Evolutionary conservation across 2,329 filamentous ascomycete genomes (phyloP).

Genomic region (Apiospora pterosperma): DNA sequence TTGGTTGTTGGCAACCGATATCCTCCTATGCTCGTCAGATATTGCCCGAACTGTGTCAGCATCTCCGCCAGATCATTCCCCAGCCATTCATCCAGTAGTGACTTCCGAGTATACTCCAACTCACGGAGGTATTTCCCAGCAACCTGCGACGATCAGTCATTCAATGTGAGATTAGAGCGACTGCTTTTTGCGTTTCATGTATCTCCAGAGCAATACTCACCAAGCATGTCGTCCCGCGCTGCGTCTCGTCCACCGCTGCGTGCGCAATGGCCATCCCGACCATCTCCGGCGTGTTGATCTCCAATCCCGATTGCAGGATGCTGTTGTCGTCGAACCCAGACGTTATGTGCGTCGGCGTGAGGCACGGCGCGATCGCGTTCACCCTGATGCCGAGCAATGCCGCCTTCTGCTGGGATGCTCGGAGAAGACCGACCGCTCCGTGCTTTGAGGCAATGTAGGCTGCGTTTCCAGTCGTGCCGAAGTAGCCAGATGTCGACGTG

Average conservation of each 20-base stretch:
- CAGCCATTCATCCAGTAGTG: background rate
- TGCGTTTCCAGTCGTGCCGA: conserved; percentile 37
- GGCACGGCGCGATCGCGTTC: conserved; percentile 40
- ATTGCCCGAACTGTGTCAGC: background rate
- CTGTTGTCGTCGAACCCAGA: conserved; percentile 32
- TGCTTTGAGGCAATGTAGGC: conserved; percentile 42
- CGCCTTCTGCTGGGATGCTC: conserved; percentile 32
- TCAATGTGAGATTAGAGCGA: too few relatives aligned
- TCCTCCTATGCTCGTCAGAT: background rate
- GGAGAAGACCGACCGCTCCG: conserved; percentile 35
- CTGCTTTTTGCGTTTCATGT: background rate
- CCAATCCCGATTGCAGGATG: conserved; percentile 28
- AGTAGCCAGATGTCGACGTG: conserved; percentile 39
- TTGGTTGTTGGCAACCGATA: background rate
- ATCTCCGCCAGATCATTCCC: background rate
- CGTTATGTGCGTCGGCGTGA: conserved; percentile 41
- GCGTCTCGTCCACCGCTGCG: conserved; percentile 26
- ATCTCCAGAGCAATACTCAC: conserved; percentile 11
- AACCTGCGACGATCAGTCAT: background rate
- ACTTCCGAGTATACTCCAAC: background rate
- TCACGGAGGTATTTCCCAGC: background rate
- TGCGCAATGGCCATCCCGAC: conserved; percentile 35
- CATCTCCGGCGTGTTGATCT: conserved; percentile 35
- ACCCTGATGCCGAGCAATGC: conserved; percentile 29
- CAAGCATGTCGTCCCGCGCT: conserved; percentile 24